Evolutionary conservation across 306 rosid species (phyloP).

Genomic region (Lathyrus tuberosus): DNA sequence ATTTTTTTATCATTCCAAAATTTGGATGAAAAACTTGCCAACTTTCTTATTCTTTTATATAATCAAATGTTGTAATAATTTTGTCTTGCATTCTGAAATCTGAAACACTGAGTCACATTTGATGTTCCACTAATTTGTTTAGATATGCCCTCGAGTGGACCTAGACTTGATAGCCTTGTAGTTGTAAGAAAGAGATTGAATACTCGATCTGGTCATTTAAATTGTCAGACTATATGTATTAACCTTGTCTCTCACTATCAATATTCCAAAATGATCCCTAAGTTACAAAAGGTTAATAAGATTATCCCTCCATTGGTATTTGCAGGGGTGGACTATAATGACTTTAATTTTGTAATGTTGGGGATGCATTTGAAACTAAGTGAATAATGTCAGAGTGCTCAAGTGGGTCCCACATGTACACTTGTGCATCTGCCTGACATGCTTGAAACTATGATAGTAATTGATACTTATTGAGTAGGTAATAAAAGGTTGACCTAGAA

Average conservation of each 20-base stretch:
- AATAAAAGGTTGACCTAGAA: constrained; percentile 19
- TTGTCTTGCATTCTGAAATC: constrained; percentile 5
- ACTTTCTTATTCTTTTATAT: constrained; percentile 7
- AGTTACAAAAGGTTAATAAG: not conserved
- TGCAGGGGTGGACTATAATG: constrained; percentile 1
- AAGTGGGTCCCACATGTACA: no score
- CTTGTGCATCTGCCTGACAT: not conserved
- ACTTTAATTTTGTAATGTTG: not conserved
- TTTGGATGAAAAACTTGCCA: constrained; percentile 25
- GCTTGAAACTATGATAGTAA: constrained; percentile 14
- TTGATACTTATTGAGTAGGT: constrained; percentile 14
- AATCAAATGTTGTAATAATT: constrained; percentile 16
- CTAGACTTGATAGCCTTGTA: constrained; percentile 11
- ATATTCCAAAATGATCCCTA: constrained; percentile 6
- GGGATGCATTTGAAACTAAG: not conserved
- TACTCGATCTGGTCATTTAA: not conserved
- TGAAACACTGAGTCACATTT: constrained; percentile 11
- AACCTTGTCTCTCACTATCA: not conserved
- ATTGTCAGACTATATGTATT: not conserved
- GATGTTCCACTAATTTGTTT: constrained; percentile 32
- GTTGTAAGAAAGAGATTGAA: constrained; percentile 2
- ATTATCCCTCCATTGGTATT: not conserved
- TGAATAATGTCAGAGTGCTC: not conserved
- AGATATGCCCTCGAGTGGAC: constrained; percentile 2
- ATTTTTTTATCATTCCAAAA: constrained; percentile 11